A percentile compares a stretch with the other conserved stretches of the same genome.
Conservation (phyloP, 2,329 filamentous ascomycete genomes). For the Xylariaceae sp. region DNA sequence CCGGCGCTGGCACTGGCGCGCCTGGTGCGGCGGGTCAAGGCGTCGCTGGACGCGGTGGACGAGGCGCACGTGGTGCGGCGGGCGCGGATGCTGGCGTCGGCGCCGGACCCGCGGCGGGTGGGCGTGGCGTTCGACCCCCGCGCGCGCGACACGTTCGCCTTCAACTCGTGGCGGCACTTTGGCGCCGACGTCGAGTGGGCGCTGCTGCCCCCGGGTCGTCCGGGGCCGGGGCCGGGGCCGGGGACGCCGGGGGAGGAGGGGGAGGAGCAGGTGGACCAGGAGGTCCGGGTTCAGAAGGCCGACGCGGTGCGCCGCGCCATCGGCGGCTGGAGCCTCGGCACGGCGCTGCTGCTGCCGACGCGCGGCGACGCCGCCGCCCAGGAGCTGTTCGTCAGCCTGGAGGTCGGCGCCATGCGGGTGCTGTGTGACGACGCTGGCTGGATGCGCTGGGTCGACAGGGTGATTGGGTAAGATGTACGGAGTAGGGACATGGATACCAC, state of each 20-base stretch:
- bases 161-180: conserved; percentile 39
- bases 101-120: conserved; percentile 31
- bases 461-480: conserved; percentile 26
- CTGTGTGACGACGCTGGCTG: conserved; percentile 24
- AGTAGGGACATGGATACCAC: no score
- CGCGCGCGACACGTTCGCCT: conserved; percentile 30
- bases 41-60: conserved; percentile 30
- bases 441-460: conserved; percentile 25
- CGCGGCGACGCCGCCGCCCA: conserved; percentile 18
- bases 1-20: conserved; percentile 19
- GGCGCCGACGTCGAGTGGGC: conserved; percentile 33
- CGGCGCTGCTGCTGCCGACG: conserved; percentile 25
- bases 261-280: no score
- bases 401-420: conserved; percentile 23
- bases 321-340: conserved; percentile 24
- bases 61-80: conserved; percentile 32
- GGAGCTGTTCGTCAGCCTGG: conserved; percentile 26
- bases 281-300: conserved; percentile 21
- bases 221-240: conserved; percentile 13
- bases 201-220: background rate
- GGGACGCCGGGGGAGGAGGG: no score
- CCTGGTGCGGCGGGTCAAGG: conserved; percentile 23
- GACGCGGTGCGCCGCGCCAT: conserved; percentile 26
- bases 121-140: conserved; percentile 34
- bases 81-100: conserved; percentile 28